These are phyloP conservation scores for Fusarium sp. DNA, from an alignment of 2,329 filamentous ascomycete genomes.

Conservation along the genomic window DNA sequence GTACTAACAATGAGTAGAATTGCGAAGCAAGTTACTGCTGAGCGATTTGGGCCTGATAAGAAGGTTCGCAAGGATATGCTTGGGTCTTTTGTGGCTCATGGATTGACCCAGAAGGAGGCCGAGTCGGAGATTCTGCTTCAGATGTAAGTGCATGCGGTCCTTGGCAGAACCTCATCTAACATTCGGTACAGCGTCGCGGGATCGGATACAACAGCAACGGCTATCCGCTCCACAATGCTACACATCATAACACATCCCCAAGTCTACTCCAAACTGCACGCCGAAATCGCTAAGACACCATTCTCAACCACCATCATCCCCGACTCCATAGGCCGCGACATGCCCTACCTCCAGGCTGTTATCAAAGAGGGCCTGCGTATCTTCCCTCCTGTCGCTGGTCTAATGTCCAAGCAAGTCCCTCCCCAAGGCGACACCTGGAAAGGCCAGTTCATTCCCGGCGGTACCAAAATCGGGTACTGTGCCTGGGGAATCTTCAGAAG, in stretches of 20 bases:
- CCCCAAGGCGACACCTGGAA: conserved; percentile 49
- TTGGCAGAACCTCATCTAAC: background rate
- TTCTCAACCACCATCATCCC: conserved; percentile 44
- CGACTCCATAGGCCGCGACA: conserved; percentile 50
- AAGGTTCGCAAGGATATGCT: conserved; percentile 49
- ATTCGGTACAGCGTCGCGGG: conserved; percentile 58
- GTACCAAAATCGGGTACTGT: conserved; percentile 50
- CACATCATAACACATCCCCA: conserved; percentile 63
- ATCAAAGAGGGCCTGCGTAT: conserved; percentile 62
- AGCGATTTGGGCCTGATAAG: conserved; percentile 43
- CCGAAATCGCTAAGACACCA: conserved; percentile 37
- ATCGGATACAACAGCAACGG: conserved; percentile 68
- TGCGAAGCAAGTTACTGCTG: conserved; percentile 46
- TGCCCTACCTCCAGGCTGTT: conserved; percentile 61
- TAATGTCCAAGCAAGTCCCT: conserved; percentile 53
- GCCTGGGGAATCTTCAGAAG: conserved; percentile 52
- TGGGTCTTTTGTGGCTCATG: conserved; percentile 48
- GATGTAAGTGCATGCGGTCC: conserved; percentile 9
- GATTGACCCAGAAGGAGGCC: conserved; percentile 43
- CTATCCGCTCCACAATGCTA: conserved; percentile 64
- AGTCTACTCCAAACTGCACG: conserved; percentile 58
- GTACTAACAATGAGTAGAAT: conserved; percentile 28
- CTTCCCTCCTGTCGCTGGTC: conserved; percentile 51
- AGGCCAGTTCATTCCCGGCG: conserved; percentile 49
- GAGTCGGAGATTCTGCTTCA: conserved; percentile 46